A percentile compares a stretch with the other conserved stretches of the same genome.
Conservation (phyloP, 495 filamentous ascomycete genomes). For the Trichoderma gamsii region DNA sequence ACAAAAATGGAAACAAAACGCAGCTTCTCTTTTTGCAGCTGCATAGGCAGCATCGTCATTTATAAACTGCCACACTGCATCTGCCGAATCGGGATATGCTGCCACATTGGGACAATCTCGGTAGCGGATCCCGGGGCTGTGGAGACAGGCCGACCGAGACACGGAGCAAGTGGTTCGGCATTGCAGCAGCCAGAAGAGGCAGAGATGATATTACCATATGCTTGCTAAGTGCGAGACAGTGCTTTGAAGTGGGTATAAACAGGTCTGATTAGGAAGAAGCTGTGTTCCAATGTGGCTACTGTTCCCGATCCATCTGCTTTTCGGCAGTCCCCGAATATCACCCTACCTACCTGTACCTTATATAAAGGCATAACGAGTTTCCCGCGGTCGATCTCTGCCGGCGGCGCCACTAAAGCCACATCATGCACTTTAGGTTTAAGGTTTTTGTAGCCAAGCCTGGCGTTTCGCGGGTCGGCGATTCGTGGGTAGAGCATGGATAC, state of each 20-base stretch:
- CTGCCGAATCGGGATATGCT: not conserved
- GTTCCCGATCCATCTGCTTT: not conserved
- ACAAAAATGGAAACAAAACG: not conserved
- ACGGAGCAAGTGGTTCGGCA: not conserved
- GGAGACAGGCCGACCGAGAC: not conserved
- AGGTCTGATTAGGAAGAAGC: not conserved
- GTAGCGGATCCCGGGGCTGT: not conserved
- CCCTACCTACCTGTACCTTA: no score
- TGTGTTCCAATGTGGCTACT: not conserved
- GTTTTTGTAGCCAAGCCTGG: not conserved
- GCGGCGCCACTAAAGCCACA: not conserved
- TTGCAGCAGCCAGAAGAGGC: not conserved
- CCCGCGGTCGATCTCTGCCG: not conserved
- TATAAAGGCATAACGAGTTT: not conserved
- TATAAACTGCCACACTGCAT: not conserved
- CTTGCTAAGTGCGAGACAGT: not conserved
- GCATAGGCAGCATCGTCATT: not conserved
- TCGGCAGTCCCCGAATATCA: conserved; percentile 6
- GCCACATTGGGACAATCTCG: not conserved
- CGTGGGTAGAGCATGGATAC: not conserved
- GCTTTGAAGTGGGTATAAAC: not conserved
- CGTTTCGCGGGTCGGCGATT: not conserved
- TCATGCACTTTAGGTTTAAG: not conserved
- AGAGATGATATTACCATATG: not conserved
- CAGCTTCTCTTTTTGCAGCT: not conserved